Conservation (phyloP, 306 rosid genomes). For the Gleditsia sinensis region DNA sequence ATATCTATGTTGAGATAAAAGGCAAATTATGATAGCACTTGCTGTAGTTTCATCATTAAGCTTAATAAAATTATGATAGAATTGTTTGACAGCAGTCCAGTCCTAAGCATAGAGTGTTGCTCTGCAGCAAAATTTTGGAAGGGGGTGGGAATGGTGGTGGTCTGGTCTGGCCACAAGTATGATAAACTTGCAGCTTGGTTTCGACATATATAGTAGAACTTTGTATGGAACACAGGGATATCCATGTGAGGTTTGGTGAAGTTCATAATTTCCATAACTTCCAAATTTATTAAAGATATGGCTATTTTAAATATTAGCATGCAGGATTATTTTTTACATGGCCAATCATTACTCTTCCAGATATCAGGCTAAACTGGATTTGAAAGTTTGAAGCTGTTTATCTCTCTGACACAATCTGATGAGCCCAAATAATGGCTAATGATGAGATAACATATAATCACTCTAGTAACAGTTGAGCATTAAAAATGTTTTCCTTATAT, state of each 20-base stretch:
- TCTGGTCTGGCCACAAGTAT: not conserved
- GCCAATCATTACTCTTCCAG: not conserved
- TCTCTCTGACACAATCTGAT: conserved; percentile 7
- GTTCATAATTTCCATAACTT: not conserved
- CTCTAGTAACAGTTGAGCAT: not conserved
- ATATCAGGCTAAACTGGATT: conserved; percentile 14
- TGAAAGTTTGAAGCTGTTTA: not conserved
- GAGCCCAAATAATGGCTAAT: not conserved
- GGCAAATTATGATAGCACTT: conserved; percentile 3
- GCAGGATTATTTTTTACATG: not conserved
- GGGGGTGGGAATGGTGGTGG: not conserved
- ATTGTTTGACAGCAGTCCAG: conserved; percentile 5
- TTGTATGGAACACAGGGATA: not conserved
- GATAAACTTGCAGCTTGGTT: conserved; percentile 1
- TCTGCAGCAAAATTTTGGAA: not conserved
- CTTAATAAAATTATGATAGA: conserved; percentile 4
- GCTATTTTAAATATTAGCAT: not conserved
- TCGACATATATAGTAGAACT: not conserved
- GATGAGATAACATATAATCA: not conserved
- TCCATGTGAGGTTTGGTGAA: conserved; percentile 9
- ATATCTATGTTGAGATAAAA: conserved; percentile 16
- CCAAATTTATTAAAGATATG: not conserved
- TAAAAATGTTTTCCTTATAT: not conserved
- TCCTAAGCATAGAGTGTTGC: conserved; percentile 7
- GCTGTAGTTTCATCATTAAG: not conserved